phyloP scores from a whole-genome alignment of 192 early-diverging fungal genomes.

The Kappamyces sp. region DNA sequence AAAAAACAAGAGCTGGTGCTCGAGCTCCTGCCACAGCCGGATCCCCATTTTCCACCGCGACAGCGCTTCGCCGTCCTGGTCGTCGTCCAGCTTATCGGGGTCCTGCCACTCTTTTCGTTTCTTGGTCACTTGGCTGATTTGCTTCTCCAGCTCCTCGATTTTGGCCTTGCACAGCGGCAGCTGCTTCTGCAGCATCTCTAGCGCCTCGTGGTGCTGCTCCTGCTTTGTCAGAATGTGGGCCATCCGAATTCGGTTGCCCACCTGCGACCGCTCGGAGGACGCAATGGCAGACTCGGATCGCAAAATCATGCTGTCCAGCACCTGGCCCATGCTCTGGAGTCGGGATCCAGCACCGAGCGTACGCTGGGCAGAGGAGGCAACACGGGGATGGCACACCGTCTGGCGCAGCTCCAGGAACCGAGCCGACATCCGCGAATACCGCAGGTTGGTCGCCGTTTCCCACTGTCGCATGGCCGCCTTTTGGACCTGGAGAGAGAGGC shows the following conservation, averaged over 20 bases:
- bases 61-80: too few species aligned
- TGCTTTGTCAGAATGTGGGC: too few species aligned
- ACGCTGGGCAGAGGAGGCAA: too few species aligned
- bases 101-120: too few species aligned
- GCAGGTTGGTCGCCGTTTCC: constrained; percentile 18
- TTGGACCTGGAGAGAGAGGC: background rate
- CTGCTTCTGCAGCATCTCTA: constrained; percentile 44
- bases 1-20: constrained; percentile 57
- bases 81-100: too few species aligned
- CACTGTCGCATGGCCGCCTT: constrained; percentile 8
- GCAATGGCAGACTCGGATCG: too few species aligned
- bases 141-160: constrained; percentile 18
- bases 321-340: too few species aligned
- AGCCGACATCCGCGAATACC: constrained; percentile 19
- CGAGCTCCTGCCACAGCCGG: constrained; percentile 36
- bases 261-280: too few species aligned
- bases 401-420: constrained; percentile 51
- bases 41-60: constrained; percentile 17
- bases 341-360: too few species aligned
- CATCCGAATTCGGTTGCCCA: too few species aligned
- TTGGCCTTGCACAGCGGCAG: constrained; percentile 17
- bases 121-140: too few species aligned
- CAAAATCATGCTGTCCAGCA: too few species aligned
- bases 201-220: constrained; percentile 48
- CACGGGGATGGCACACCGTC: constrained; percentile 21